Evolutionary conservation across 2,329 filamentous ascomycete genomes (phyloP).

Genomic region (Lecanicillium sp.): DNA sequence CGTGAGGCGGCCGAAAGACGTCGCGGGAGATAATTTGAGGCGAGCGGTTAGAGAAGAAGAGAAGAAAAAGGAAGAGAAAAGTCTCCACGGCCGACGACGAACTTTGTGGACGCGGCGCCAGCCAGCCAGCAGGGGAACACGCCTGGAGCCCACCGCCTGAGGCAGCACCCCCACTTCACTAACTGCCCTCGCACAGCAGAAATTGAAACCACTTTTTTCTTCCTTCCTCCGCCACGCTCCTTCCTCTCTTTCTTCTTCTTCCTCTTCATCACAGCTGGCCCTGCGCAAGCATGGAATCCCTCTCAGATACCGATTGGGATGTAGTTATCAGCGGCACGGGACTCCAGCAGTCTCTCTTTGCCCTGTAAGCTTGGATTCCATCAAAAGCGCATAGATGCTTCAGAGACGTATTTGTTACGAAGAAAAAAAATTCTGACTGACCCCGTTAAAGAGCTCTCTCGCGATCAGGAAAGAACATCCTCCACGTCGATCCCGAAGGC

Average conservation of each 20-base stretch:
- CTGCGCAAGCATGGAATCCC: constrained; percentile 57
- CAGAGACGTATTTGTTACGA: constrained; percentile 14
- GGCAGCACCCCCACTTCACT: constrained; percentile 12
- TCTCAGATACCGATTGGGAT: constrained; percentile 72
- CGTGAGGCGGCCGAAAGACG: constrained; percentile 6
- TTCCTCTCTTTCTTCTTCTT: constrained; percentile 14
- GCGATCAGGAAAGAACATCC: constrained; percentile 81
- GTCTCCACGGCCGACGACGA: constrained; percentile 1
- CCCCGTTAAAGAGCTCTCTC: constrained; percentile 70
- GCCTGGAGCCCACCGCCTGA: constrained; percentile 1
- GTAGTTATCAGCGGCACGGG: constrained; percentile 74
- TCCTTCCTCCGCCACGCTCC: too few species aligned
- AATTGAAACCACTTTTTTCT: constrained; percentile 17
- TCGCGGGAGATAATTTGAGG: constrained; percentile 24
- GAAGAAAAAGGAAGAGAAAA: constrained; percentile 19
- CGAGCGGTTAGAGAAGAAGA: constrained; percentile 33
- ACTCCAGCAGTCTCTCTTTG: constrained; percentile 71
- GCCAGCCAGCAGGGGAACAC: not conserved
- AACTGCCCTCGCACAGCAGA: not conserved
- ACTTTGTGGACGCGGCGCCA: constrained; percentile 6
- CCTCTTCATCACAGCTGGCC: constrained; percentile 8
- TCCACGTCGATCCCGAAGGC: constrained; percentile 81
- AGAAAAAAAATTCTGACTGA: constrained; percentile 26
- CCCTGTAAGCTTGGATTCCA: constrained; percentile 55
- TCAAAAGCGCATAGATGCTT: constrained; percentile 14